Conservation (phyloP, 768 basidiomycete species). For the Agrocybe pediades region DNA sequence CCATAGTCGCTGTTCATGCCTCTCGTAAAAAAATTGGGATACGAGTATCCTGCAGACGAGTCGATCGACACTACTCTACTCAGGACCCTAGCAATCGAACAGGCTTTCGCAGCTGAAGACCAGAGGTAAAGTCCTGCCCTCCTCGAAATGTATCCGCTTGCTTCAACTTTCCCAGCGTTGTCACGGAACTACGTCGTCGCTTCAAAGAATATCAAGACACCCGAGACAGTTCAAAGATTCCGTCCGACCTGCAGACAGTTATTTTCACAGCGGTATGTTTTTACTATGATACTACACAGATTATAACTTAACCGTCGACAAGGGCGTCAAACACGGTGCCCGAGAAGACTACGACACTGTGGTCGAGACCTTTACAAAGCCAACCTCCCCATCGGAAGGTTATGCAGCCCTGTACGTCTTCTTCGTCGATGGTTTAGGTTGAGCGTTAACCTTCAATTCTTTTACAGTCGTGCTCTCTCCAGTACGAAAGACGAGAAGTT, state of each 20-base stretch:
- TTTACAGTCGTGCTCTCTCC: slow-evolving; percentile 62
- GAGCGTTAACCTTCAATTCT: too few relatives aligned
- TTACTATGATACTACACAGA: background rate
- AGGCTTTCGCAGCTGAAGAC: slow-evolving; percentile 38
- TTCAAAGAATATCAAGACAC: slow-evolving; percentile 73
- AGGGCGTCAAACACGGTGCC: slow-evolving; percentile 79
- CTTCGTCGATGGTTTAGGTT: too few relatives aligned
- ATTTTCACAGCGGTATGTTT: slow-evolving; percentile 53
- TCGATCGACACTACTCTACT: slow-evolving; percentile 68
- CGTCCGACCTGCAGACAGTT: slow-evolving; percentile 70
- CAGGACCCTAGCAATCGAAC: slow-evolving; percentile 70
- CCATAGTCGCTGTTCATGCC: slow-evolving; percentile 68
- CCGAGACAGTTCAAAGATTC: slow-evolving; percentile 76
- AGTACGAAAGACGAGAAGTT: slow-evolving; percentile 56
- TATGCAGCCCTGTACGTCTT: too few relatives aligned
- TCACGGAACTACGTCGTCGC: slow-evolving; percentile 68
- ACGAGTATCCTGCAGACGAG: slow-evolving; percentile 68
- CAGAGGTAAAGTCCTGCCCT: slow-evolving; percentile 19
- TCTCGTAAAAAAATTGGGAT: slow-evolving; percentile 77
- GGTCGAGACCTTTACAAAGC: slow-evolving; percentile 66
- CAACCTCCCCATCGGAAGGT: too few relatives aligned
- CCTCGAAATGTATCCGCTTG: background rate
- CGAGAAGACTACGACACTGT: slow-evolving; percentile 73
- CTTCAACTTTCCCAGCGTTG: slow-evolving; percentile 53
- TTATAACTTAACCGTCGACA: background rate